Evolutionary conservation across 805 yeast species (phyloP), one percentile per base, ranked within the genome.

Genomic region (Isabelozyma pseudorhagii): DNA sequence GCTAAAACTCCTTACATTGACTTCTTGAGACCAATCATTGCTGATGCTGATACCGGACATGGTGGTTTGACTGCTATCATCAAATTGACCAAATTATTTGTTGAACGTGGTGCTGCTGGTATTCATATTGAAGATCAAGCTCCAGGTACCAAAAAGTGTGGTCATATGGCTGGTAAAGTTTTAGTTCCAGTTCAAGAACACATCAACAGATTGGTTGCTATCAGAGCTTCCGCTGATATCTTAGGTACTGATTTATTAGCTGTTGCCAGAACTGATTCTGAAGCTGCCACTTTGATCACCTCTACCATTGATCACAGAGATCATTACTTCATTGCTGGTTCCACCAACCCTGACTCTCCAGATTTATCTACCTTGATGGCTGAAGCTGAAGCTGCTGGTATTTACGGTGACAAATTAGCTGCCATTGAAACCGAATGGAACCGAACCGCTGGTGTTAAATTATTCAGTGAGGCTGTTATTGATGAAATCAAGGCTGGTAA

Each of bases 51-150:
- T 74, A 94, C 98, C 50, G 99, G 99, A 60, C 98, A 93, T 70
- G 99, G 99, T 74, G 98, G 99, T 68, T 80, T 91, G 61, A 92
- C 98, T 52, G 98, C 98, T 50, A 90, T 90, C 59, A 87, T 91
- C 75, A 93, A 93, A 75, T 82, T 93, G 69, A 91, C 97, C 63
- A 93, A 93, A 78, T 79, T 93, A 84, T 93, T 93, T 67, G 89
- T 93, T 61, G 98, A 93, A 77, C 84, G 96, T 63, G 98, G 98
- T 71, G 99, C 98, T 50, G 97, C 98, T 51, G 98, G 98, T 66
- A 91, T 93, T 63, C 99, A 93, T 70, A 91, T 93, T 68, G 99
- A 93, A 77, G 98, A 93, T 74, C 98, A 93, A 80, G 97, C 97
- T 48, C 97, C 98, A 48, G 97, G 97, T 62, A 93, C 97, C 62